phyloP scores from a whole-genome alignment of 352 stramenopile genomes.

The Globisporangium spinosum region DNA sequence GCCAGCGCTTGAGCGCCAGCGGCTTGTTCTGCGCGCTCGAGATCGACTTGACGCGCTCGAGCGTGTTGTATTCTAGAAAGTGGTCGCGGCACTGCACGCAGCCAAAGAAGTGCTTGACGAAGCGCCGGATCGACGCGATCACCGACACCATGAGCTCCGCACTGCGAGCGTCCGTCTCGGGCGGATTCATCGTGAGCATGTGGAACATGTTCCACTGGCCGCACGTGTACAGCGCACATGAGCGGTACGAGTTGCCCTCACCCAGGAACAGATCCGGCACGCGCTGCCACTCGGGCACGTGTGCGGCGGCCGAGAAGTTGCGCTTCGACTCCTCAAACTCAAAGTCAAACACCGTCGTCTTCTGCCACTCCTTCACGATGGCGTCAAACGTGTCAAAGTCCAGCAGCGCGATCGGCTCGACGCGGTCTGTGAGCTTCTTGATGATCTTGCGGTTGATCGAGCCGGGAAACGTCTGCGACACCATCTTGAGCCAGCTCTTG shows the following conservation, averaged over 20 bases:
- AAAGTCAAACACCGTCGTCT: constrained; percentile 45
- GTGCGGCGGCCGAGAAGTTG: constrained; percentile 37
- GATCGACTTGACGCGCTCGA: constrained; percentile 65
- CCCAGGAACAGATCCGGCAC: constrained; percentile 62
- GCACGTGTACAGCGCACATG: constrained; percentile 78
- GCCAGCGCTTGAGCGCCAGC: constrained; percentile 62
- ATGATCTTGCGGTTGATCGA: constrained; percentile 72
- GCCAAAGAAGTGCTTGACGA: constrained; percentile 85
- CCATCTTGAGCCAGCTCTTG: constrained; percentile 73
- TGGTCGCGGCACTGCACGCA: constrained; percentile 77
- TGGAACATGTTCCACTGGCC: constrained; percentile 88
- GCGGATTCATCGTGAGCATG: constrained; percentile 77
- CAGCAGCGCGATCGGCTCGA: constrained; percentile 52
- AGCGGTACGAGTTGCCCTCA: constrained; percentile 57
- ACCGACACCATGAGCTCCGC: constrained; percentile 63
- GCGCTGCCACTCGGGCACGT: constrained; percentile 64
- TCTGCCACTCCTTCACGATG: constrained; percentile 61
- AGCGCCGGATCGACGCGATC: constrained; percentile 69
- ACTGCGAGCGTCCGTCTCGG: constrained; percentile 30
- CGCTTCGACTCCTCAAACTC: constrained; percentile 47
- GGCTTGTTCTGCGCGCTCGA: constrained; percentile 65
- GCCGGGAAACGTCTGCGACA: constrained; percentile 69
- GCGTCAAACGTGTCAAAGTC: constrained; percentile 72
- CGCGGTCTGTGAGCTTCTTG: constrained; percentile 36
- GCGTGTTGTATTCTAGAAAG: constrained; percentile 72